Evolutionary conservation across 176 grass and related monocot genomes (phyloP).

Genomic region (Tillandsia fasciculata): DNA sequence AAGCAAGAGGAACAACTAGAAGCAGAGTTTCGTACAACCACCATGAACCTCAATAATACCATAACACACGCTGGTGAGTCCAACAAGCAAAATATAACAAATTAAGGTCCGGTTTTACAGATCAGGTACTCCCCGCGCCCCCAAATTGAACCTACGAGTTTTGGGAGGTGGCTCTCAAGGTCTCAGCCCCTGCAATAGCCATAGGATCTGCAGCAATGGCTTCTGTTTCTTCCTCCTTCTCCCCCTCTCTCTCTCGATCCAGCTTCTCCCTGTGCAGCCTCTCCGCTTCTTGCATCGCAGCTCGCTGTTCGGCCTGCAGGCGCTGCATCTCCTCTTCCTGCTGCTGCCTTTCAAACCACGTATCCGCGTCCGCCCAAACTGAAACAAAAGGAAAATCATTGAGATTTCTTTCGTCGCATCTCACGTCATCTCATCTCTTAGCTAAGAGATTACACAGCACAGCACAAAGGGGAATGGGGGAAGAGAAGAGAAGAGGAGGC

Average conservation of each 20-base stretch:
- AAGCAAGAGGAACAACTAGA: too few species aligned
- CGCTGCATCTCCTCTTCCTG: slow-evolving; percentile 95
- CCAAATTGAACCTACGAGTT: not conserved
- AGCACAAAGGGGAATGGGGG: not conserved
- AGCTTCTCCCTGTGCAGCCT: slow-evolving; percentile 76
- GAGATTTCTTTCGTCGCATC: too few species aligned
- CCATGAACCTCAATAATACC: too few species aligned
- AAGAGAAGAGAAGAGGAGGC: not conserved
- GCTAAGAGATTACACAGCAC: too few species aligned
- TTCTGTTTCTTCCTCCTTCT: slow-evolving; percentile 63
- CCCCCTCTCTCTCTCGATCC: slow-evolving; percentile 66
- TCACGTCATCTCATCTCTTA: too few species aligned
- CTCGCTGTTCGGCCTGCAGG: slow-evolving; percentile 73
- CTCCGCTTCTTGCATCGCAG: slow-evolving; percentile 82
- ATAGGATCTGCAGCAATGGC: slow-evolving; percentile 49
- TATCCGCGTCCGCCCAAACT: slow-evolving; percentile 99
- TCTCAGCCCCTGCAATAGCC: slow-evolving; percentile 48
- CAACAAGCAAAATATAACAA: too few species aligned
- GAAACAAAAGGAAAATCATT: slow-evolving; percentile 1
- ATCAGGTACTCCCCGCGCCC: too few species aligned
- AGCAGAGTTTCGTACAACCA: too few species aligned
- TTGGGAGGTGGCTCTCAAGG: slow-evolving; percentile 42
- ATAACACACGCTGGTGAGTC: too few species aligned
- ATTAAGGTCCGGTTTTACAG: too few species aligned
- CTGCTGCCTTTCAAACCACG: slow-evolving; percentile 98